Percentiles rank a stretch among this genome's conserved stretches.
Evolutionary conservation across 2,329 filamentous ascomycete genomes (phyloP).

Genomic region (Colletotrichum sp.): DNA sequence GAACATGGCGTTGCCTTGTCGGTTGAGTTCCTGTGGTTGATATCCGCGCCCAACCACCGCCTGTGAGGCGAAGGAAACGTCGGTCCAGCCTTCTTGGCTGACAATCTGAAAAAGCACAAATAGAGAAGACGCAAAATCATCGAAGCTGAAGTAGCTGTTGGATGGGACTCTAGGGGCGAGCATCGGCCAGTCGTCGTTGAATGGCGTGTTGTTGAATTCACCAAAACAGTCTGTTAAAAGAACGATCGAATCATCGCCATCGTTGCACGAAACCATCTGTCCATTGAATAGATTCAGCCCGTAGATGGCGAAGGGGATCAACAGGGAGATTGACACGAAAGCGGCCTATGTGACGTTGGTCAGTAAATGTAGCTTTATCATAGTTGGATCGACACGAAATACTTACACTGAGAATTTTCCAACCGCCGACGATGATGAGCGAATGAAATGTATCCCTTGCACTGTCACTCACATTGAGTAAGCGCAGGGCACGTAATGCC

Average conservation of each 20-base stretch:
- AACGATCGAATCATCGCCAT: conserved; percentile 60
- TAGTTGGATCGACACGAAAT: conserved; percentile 32
- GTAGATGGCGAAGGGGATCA: conserved; percentile 97
- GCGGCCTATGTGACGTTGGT: conserved; percentile 61
- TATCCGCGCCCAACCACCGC: conserved; percentile 77
- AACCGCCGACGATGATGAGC: conserved; percentile 89
- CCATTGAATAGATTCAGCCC: conserved; percentile 93
- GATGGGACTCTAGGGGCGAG: conserved; percentile 80
- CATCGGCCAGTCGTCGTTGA: conserved; percentile 76
- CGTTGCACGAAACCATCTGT: conserved; percentile 81
- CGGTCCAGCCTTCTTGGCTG: conserved; percentile 96
- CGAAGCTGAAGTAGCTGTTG: conserved; percentile 90
- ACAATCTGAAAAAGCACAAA: conserved; percentile 99
- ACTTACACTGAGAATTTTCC: conserved; percentile 86
- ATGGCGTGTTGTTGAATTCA: conserved; percentile 80
- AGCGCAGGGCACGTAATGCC: conserved; percentile 85
- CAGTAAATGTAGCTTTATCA: not conserved
- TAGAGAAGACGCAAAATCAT: conserved; percentile 90
- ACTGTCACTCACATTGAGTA: conserved; percentile 96
- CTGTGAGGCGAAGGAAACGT: conserved; percentile 87
- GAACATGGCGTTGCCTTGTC: conserved; percentile 89
- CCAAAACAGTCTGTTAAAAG: conserved; percentile 79
- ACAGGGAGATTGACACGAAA: conserved; percentile 90
- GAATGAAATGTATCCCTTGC: conserved; percentile 97
- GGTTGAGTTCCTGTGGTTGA: conserved; percentile 73